Evolutionary conservation across 108 stramenopile genomes (phyloP), one percentile per base, ranked within the genome.

Genomic region (Cyclotella cryptica): DNA sequence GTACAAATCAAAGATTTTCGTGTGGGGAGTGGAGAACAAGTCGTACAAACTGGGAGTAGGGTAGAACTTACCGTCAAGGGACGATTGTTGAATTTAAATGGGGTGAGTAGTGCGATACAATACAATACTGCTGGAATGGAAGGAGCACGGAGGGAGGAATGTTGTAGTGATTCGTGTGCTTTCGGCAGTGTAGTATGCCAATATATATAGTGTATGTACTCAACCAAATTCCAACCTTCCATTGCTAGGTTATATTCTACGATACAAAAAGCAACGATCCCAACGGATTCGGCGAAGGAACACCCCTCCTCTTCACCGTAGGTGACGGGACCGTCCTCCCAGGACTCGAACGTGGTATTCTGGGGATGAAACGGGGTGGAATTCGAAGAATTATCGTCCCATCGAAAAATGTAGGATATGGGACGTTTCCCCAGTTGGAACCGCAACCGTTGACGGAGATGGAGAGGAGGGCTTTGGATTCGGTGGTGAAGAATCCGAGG

Each of bases 231-330:
- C n/a, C n/a, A n/a, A n/a, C n/a, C n/a, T n/a, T n/a, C n/a, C n/a
- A 54, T 54, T 61, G 30, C 15, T 18, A 63, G 61, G 41, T 40
- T 1, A 63, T 89, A 43, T 91, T 91, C 51, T 91, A 91, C 73
- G 87, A 88, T 60, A 91, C 88, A 26, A 91, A 91, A 65, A 84
- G 75, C 52, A 89, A 89, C 60, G 87, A 91, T 49, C 86, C 87
- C 13, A 86, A 88, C 53, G 90, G 90, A 14, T 91, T 91, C 67
- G 90, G 90, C 3, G 88, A 78, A 41, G 82, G 87, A 18, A 75
- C 87, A 45, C 90, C 90, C 0, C 68, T 91, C 26, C 75, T 67
- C 1, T 68, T 91, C 22, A 70, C 61, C 21, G 71, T 91, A 0
- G 88, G 88, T 4, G 84, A 88, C 44, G 84, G 84, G 3, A 55